phyloP scores from a whole-genome alignment of 805 yeast species.

The Metschnikowia picachoensis region DNA sequence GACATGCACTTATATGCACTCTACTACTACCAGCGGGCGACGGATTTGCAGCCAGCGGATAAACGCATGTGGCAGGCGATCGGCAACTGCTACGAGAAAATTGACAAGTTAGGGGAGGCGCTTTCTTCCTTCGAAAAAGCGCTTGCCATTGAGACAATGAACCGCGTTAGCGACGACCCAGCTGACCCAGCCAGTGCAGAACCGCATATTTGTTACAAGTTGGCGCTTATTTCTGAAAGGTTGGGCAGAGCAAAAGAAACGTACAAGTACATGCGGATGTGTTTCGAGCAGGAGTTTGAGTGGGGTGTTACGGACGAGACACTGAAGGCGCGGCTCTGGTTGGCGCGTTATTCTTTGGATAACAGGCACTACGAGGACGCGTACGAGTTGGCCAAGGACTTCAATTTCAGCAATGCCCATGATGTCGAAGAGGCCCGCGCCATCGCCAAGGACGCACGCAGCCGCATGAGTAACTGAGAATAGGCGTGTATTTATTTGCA shows the following conservation, averaged over 20 bases:
- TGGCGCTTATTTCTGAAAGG: conserved; percentile 66
- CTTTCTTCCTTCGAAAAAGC: conserved; percentile 82
- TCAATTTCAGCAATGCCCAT: conserved; percentile 67
- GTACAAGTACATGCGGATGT: conserved; percentile 57
- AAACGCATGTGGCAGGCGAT: conserved; percentile 96
- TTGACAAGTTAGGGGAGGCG: conserved; percentile 67
- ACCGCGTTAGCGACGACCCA: conserved; percentile 17
- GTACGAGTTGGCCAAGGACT: conserved; percentile 65
- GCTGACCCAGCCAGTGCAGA: conserved; percentile 40
- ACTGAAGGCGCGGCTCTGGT: conserved; percentile 80
- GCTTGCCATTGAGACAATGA: conserved; percentile 45
- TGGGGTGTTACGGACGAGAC: conserved; percentile 72
- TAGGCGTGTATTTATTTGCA: conserved; percentile 1
- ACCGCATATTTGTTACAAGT: conserved; percentile 53
- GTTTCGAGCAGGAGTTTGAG: conserved; percentile 59
- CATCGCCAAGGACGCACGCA: conserved; percentile 74
- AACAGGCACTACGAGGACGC: conserved; percentile 62
- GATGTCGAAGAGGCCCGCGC: conserved; percentile 87
- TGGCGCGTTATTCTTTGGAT: conserved; percentile 65
- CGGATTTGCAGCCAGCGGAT: conserved; percentile 83
- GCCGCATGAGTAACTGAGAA: conserved; percentile 34
- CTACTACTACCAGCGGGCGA: conserved; percentile 88
- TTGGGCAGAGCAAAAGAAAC: conserved; percentile 52
- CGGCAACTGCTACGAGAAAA: conserved; percentile 82
- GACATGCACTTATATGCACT: conserved; percentile 93